Percentiles rank a stretch among this genome's conserved stretches.
These are phyloP conservation scores for Coniosporium apollinis DNA, from an alignment of 495 filamentous ascomycete genomes.

Conservation along the genomic window DNA sequence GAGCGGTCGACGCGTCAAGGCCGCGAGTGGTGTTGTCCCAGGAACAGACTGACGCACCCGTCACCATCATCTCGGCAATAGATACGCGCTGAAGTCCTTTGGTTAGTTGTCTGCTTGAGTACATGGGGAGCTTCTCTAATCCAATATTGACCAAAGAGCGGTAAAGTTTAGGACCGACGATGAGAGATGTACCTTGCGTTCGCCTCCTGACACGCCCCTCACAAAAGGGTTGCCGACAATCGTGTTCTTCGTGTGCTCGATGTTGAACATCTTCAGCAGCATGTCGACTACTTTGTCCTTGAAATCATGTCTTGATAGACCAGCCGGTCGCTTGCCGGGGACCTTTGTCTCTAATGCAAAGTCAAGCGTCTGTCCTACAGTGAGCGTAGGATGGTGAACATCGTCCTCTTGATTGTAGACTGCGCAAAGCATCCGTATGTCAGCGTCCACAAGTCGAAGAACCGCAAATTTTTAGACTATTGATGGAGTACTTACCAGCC, in stretches of 20 bases:
- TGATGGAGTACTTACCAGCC: too few species aligned
- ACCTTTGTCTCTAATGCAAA: constrained; percentile 75
- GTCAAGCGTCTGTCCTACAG: constrained; percentile 65
- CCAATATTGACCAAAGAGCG: too few species aligned
- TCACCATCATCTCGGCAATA: constrained; percentile 56
- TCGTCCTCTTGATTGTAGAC: constrained; percentile 83
- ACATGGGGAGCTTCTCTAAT: too few species aligned
- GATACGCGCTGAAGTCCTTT: too few species aligned
- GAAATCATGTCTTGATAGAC: constrained; percentile 48
- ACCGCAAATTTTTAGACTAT: too few species aligned
- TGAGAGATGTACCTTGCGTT: too few species aligned
- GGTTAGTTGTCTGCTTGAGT: too few species aligned
- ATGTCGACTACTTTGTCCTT: constrained; percentile 52
- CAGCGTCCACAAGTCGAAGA: too few species aligned
- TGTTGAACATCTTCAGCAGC: constrained; percentile 77
- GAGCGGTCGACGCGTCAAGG: constrained; percentile 66
- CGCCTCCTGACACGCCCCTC: constrained; percentile 74
- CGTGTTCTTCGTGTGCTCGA: constrained; percentile 65
- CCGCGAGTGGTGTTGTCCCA: constrained; percentile 83
- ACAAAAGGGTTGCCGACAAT: constrained; percentile 68
- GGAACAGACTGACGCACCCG: constrained; percentile 50
- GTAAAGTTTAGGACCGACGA: too few species aligned
- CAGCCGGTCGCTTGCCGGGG: constrained; percentile 52
- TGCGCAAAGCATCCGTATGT: too few species aligned
- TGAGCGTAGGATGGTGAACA: constrained; percentile 63